phyloP scores from a whole-genome alignment of 495 filamentous ascomycete genomes.

The Endocarpon pusillum region DNA sequence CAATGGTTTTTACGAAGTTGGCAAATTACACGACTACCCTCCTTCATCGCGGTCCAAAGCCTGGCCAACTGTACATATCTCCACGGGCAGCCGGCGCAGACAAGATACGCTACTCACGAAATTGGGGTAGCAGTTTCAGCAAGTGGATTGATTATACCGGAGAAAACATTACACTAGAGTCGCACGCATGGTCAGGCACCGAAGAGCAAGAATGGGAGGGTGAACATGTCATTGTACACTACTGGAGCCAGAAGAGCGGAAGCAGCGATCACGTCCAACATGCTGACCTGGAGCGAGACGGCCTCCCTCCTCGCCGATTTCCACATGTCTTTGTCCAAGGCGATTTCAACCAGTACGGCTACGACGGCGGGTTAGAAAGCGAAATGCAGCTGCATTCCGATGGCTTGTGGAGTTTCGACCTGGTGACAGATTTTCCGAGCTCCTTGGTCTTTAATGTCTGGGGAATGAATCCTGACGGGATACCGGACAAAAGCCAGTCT shows the following conservation, averaged over 20 bases:
- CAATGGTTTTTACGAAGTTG: constrained; percentile 27
- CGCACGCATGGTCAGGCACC: constrained; percentile 31
- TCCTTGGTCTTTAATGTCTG: constrained; percentile 24
- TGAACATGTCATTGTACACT: constrained; percentile 36
- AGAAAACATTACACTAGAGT: constrained; percentile 14
- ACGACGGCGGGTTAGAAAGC: constrained; percentile 32
- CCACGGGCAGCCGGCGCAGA: constrained; percentile 35
- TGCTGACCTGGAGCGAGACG: constrained; percentile 23
- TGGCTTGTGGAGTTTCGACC: constrained; percentile 22
- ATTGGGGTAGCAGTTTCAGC: constrained; percentile 32
- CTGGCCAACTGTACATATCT: constrained; percentile 20
- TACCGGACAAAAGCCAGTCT: constrained; percentile 21
- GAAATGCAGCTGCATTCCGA: constrained; percentile 25
- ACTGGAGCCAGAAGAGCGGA: constrained; percentile 37
- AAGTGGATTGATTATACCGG: constrained; percentile 28
- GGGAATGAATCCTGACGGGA: constrained; percentile 24
- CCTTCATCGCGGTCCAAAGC: constrained; percentile 14
- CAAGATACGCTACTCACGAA: constrained; percentile 31
- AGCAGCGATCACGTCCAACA: constrained; percentile 34
- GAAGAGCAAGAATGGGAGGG: constrained; percentile 35
- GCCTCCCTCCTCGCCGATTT: constrained; percentile 19
- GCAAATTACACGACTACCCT: constrained; percentile 37
- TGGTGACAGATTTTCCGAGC: constrained; percentile 26
- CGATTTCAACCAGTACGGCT: constrained; percentile 38
- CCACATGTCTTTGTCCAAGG: constrained; percentile 40